Base-by-base conservation (phyloP, 768 basidiomycete genomes). In the Boletus coccyginus region DNA sequence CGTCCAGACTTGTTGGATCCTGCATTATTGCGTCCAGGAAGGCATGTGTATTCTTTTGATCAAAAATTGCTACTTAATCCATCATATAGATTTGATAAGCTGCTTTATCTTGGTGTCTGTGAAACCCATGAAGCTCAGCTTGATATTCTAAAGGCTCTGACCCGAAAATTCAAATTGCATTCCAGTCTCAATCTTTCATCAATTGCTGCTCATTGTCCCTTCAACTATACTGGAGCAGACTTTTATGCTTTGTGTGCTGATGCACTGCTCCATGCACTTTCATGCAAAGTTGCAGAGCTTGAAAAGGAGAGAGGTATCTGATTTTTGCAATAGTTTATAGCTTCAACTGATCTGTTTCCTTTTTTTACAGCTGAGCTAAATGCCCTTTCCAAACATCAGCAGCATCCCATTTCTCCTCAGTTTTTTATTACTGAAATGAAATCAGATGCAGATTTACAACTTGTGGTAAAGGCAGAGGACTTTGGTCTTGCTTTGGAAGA, bases 241-340 rank as follows among this genome's bases (percentile, higher is more conserved):
- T 94, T 98, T 60, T 98, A 99, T 75, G 97, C 97, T 0, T 76
- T 99, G 10, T 98, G 97, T 71, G 90, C 94, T 7, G 96, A 99
- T 72, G 95, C 97, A 1, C 85, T 99, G 81, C 78, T 99, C 54
- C 90, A 91, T 69, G 93, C 97, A 11, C 96, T 99, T 87, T 86
- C 92, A 21, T 77, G 90, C 38, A 93, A 88, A 61, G 95, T 97
- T 0, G 81, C 83, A 57, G 81, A 81, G 48, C 75, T 98, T 14
- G 96, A 98, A 57, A 68, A 66, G 8, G 86, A 82, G 62, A 88
- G 98, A 46, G 83, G 89, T 87, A 63, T 47, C 3, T 59, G 2
- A 10, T 21, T 33, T 50, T 14, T 42, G 1, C 8, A 39, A 10
- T 19, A 5, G 2, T 10, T 33, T 7, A 36, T 32, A 38, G 31